Evolutionary conservation across 352 stramenopile genomes (phyloP).

Genomic region (Aphanomyces cochlioides): DNA sequence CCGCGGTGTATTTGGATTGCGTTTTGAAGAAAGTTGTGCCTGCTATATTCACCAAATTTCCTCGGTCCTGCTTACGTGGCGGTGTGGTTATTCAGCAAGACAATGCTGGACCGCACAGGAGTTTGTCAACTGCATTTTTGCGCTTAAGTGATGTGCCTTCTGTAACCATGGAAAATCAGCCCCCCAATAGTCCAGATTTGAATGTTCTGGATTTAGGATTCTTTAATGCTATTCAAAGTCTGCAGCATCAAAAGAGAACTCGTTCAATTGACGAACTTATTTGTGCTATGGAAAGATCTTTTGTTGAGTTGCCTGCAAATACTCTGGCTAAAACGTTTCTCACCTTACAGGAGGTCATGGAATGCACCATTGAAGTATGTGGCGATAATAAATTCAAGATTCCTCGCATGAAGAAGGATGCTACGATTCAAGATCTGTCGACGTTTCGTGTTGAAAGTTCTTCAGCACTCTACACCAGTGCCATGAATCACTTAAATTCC

Average conservation of each 20-base stretch:
- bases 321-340: slow-evolving; percentile 36
- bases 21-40: slow-evolving; percentile 11
- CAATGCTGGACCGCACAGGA: neutral
- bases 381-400: slow-evolving; percentile 35
- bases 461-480: neutral
- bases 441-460: neutral
- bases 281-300: slow-evolving; percentile 23
- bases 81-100: slow-evolving; percentile 7
- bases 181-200: slow-evolving; percentile 11
- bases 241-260: slow-evolving; percentile 7
- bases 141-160: neutral
- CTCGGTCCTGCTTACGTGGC: neutral
- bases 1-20: neutral
- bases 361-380: slow-evolving; percentile 29
- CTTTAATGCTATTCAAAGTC: slow-evolving; percentile 20
- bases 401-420: slow-evolving; percentile 24
- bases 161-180: slow-evolving; percentile 1
- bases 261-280: slow-evolving; percentile 24
- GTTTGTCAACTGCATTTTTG: neutral
- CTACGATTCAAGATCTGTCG: slow-evolving; percentile 2
- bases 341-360: slow-evolving; percentile 33
- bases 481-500: neutral
- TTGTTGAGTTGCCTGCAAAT: slow-evolving; percentile 14
- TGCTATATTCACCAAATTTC: slow-evolving; percentile 6
- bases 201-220: slow-evolving; percentile 16